Conservation (phyloP, 1,284 basidiomycete genomes). For the Sanghuangporus weigelae region DNA sequence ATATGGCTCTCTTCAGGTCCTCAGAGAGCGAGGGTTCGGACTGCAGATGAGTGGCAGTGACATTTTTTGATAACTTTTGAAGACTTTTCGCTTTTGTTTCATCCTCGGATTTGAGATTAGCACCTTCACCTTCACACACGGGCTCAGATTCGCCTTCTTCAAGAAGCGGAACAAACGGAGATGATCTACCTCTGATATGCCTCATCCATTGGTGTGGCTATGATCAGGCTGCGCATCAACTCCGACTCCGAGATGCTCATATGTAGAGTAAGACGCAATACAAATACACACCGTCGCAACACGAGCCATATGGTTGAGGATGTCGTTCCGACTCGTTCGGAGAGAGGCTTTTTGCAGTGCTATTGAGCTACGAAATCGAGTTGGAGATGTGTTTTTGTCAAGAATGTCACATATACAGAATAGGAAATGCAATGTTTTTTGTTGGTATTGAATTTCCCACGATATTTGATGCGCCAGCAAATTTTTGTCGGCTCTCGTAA, state of each 20-base stretch:
- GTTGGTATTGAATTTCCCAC: too few relatives aligned
- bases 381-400: background rate
- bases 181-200: conserved; percentile 1
- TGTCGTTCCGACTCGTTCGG: background rate
- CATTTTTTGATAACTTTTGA: background rate
- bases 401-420: background rate
- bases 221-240: background rate
- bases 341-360: background rate
- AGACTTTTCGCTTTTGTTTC: background rate
- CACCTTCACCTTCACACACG: background rate
- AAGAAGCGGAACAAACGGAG: background rate
- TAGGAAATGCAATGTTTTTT: background rate
- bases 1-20: background rate
- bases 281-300: background rate
- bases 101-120: background rate
- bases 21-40: background rate
- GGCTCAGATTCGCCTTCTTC: background rate
- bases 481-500: too few relatives aligned
- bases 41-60: background rate
- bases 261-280: background rate
- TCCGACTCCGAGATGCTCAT: background rate
- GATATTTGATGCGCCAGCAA: too few relatives aligned
- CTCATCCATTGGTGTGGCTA: background rate
- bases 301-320: background rate
- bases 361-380: background rate